Evolutionary conservation across 352 stramenopile genomes (phyloP).

Genomic region (Pythium dissimile): DNA sequence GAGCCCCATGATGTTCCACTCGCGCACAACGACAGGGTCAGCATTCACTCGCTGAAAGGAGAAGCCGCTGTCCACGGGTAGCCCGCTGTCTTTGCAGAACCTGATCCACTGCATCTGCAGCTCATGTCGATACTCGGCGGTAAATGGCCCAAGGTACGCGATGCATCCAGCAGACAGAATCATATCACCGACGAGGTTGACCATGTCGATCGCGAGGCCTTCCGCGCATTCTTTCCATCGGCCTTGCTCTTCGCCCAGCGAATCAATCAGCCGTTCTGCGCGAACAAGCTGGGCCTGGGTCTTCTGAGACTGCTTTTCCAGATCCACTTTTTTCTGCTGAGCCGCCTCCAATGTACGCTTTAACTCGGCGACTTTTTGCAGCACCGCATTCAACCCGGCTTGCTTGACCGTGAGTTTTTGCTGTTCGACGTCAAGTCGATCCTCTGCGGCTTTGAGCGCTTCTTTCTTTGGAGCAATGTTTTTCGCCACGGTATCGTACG

Average conservation of each 20-base stretch:
- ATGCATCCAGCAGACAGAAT: constrained; percentile 90
- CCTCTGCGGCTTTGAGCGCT: constrained; percentile 84
- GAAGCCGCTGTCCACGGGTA: constrained; percentile 87
- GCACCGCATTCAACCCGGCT: constrained; percentile 67
- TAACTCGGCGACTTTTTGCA: constrained; percentile 85
- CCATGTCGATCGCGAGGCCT: constrained; percentile 70
- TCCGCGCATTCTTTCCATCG: constrained; percentile 87
- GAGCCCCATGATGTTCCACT: constrained; percentile 92
- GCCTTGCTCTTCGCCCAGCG: constrained; percentile 86
- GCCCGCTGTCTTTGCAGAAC: constrained; percentile 65
- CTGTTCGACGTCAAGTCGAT: constrained; percentile 85
- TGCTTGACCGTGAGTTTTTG: constrained; percentile 87
- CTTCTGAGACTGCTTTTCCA: constrained; percentile 85
- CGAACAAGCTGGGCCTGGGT: constrained; percentile 87
- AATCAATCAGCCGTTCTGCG: constrained; percentile 90
- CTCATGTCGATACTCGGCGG: constrained; percentile 76
- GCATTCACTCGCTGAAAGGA: constrained; percentile 81
- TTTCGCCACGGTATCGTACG: constrained; percentile 92
- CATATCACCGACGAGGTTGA: constrained; percentile 93
- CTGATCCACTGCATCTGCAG: constrained; percentile 84
- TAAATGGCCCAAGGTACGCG: constrained; percentile 92
- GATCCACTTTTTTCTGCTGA: constrained; percentile 90
- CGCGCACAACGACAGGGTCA: constrained; percentile 84
- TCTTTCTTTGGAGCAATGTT: constrained; percentile 93
- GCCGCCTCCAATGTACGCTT: constrained; percentile 86